Base-by-base conservation (phyloP, 2,329 filamentous ascomycete species). In the Stemphylium vesicarium region DNA sequence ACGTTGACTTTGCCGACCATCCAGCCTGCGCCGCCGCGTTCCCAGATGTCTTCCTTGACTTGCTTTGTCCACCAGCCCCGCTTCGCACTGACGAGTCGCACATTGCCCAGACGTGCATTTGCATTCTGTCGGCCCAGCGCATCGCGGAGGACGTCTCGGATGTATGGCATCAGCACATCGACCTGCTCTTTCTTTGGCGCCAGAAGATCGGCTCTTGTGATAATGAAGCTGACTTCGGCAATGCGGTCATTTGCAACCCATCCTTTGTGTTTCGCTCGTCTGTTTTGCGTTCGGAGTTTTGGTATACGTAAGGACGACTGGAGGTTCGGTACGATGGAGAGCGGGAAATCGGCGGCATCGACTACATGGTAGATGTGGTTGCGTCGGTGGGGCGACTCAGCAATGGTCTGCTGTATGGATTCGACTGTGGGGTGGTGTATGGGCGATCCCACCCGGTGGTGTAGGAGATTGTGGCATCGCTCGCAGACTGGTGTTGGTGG, bases 1-100 rank as follows among this genome's bases (percentile, higher is more conserved):
- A 98, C 96, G 70, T 99, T 99, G 59, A 92, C 92, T 75, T 96
- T 98, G n/a, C 95, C 95, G 2, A 99, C 90, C 81, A 99, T 88
- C 94, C 95, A 99, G 13, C 90, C 88, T 13, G 88, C 95, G 4
- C 94, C 94, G 4, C 92, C 92, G 43, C 91, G 85, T 38, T 87
- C 79, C 83, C 87, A 93, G 41, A 99, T 92, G 42, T 93, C 88
- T 64, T 96, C 88, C 74, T 91, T 96, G 50, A 99, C 79, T 44
- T 89, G 81, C 62, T 85, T 89, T 0, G 93, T 96, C 91, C 94
- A 97, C 95, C 96, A 99, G 9, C 85, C 84, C 54, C 91, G 83
- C 69, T 90, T 90, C 9, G 94, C 87, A 68, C 93, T 97, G 37
- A 99, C 92, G 70, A 92, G 92, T 59, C 85, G 83, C 10, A 98